These are phyloP conservation scores for Fusarium proliferatum DNA, from an alignment of 2,329 filamentous ascomycete species.

Conservation along the genomic window DNA sequence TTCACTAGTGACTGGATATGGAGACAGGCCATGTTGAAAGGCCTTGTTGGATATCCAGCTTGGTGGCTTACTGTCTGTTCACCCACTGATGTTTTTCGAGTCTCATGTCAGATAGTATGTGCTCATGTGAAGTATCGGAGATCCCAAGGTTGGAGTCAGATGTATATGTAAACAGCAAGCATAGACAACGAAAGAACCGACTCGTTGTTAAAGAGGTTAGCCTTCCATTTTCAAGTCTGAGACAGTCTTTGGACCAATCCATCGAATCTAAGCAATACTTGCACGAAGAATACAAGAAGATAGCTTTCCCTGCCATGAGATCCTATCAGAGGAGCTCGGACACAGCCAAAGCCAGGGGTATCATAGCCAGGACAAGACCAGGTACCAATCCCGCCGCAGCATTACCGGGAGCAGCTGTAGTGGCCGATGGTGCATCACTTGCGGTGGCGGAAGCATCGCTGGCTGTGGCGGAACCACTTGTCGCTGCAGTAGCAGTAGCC, in stretches of 20 bases:
- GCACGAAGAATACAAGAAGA: background rate
- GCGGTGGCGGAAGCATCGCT: background rate
- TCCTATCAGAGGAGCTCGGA: background rate
- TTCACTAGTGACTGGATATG: background rate
- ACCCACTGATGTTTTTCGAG: background rate
- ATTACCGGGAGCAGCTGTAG: conserved; percentile 18
- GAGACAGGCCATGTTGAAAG: background rate
- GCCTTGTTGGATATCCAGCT: background rate
- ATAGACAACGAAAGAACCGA: background rate
- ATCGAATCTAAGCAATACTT: background rate
- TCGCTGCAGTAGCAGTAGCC: conserved; percentile 4
- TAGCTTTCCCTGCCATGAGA: background rate
- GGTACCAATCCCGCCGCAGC: conserved; percentile 22
- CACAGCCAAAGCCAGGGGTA: conserved; percentile 14
- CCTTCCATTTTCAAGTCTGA: background rate
- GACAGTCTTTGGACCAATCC: too few relatives aligned
- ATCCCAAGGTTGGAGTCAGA: background rate
- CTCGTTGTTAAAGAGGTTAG: rapidly evolving
- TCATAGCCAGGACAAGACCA: conserved; percentile 1
- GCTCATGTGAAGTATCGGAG: rapidly evolving
- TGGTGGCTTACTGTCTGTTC: background rate
- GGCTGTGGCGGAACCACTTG: conserved; percentile 8
- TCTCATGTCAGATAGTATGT: rapidly evolving
- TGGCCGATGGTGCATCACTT: background rate
- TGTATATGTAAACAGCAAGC: background rate